These are phyloP conservation scores for Hypoxylon crocopeplum DNA, from an alignment of 495 filamentous ascomycete species.

Conservation along the genomic window DNA sequence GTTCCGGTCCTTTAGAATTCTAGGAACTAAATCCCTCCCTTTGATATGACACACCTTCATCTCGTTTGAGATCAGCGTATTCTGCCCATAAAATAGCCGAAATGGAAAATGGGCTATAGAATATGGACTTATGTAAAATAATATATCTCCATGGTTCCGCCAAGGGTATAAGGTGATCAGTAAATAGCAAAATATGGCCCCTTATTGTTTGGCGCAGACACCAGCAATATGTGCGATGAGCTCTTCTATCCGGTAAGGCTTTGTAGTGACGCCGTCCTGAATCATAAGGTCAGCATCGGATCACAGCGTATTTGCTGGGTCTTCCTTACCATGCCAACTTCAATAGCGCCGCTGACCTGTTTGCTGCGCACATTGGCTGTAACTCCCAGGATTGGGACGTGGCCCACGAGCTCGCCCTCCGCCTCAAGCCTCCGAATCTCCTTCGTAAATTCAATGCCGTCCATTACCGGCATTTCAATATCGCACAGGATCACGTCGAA, in stretches of 20 bases:
- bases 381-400: slow-evolving; percentile 78
- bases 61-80: too few species aligned
- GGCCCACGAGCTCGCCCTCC: slow-evolving; percentile 51
- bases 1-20: too few species aligned
- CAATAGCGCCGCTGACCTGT: slow-evolving; percentile 69
- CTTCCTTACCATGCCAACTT: slow-evolving; percentile 67
- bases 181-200: background rate
- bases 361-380: slow-evolving; percentile 75
- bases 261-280: slow-evolving; percentile 73
- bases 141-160: too few species aligned
- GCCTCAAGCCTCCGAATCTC: slow-evolving; percentile 69
- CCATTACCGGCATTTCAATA: slow-evolving; percentile 86
- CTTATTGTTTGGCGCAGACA: slow-evolving; percentile 19
- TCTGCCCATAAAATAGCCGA: too few species aligned
- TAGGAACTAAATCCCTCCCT: too few species aligned
- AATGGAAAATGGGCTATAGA: background rate
- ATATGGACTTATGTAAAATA: too few species aligned
- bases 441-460: slow-evolving; percentile 72
- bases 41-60: too few species aligned
- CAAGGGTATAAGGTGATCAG: too few species aligned
- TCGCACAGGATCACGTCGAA: slow-evolving; percentile 77
- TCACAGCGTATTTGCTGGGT: slow-evolving; percentile 10
- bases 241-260: slow-evolving; percentile 73
- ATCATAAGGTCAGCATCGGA: background rate
- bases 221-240: slow-evolving; percentile 66